Percentiles rank a stretch among this genome's conserved stretches.
Conservation (phyloP, 129 eudicot species). For the Ambrosia trifida region DNA sequence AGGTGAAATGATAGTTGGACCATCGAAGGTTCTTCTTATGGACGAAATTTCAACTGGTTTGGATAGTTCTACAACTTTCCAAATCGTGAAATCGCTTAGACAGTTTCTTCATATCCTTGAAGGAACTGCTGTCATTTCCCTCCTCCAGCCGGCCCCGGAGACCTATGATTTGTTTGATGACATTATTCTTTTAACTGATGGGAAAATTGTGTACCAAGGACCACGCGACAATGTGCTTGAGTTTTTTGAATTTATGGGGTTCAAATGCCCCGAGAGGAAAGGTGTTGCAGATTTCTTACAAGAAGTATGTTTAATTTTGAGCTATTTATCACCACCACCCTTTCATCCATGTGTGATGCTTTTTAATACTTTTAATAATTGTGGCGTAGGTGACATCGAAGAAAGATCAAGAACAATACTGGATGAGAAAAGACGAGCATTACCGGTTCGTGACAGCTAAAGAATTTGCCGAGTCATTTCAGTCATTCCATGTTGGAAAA, state of each 20-base stretch:
- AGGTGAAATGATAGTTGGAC: slow-evolving; percentile 78
- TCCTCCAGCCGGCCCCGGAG: slow-evolving; percentile 81
- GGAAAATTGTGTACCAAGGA: slow-evolving; percentile 67
- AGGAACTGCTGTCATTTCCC: slow-evolving; percentile 72
- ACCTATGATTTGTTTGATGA: slow-evolving; percentile 72
- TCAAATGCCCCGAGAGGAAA: slow-evolving; percentile 61
- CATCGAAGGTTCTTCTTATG: slow-evolving; percentile 57
- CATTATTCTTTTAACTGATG: slow-evolving; percentile 62
- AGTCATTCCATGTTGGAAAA: slow-evolving; percentile 45
- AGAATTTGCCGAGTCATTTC: slow-evolving; percentile 57
- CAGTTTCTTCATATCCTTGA: slow-evolving; percentile 58
- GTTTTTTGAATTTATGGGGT: slow-evolving; percentile 62
- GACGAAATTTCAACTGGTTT: slow-evolving; percentile 74
- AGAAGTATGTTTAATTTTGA: slow-evolving; percentile 40
- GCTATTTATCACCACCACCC: neutral
- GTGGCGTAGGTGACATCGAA: slow-evolving; percentile 16
- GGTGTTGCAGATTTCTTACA: slow-evolving; percentile 69
- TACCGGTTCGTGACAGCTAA: slow-evolving; percentile 26
- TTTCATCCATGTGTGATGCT: neutral
- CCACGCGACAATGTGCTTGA: slow-evolving; percentile 69
- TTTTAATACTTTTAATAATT: neutral
- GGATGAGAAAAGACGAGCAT: slow-evolving; percentile 24
- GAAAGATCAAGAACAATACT: slow-evolving; percentile 27
- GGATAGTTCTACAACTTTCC: slow-evolving; percentile 72
- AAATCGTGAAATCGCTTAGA: slow-evolving; percentile 53